Base-by-base conservation (phyloP, 768 basidiomycete species). In the Leccinum rimulosum region DNA sequence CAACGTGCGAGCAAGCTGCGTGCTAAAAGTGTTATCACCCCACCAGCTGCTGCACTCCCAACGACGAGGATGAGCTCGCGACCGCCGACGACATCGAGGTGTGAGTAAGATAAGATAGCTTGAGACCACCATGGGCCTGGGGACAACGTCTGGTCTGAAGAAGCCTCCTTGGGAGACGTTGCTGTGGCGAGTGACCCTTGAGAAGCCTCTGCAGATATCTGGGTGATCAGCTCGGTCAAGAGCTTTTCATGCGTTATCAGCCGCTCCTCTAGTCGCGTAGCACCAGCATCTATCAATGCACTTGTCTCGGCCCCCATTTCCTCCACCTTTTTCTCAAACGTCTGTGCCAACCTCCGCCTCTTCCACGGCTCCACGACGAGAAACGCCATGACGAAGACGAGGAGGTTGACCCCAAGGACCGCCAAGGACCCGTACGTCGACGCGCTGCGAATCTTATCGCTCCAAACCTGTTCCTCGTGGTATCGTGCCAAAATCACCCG, bases 391-490 rank as follows among this genome's bases (percentile, higher is more conserved):
- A 98, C 74, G 72, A 99, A 99, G 51, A 99, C 89, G 55, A 91
- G 61, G 75, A 98, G 74, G 74, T 99, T 99, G 61, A 96, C 83
- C 12, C 85, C 88, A 25, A 98, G 81, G 55, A 86, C 95, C 6
- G 86, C 87, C 59, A 98, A 77, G 43, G 88, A 89, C 3, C 94
- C 95, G 71, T 98, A 98, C 5, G 97, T 98, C 61, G 92, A 94
- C 28, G 90, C 89, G 65, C 91, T 93, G 36, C 97, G 86, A 60
- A 99, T 97, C 76, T 99, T 99, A 79, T 99, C 96, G 55, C 92
- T 94, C 97, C 97, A 99, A 3, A 98, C 86, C 72, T 99, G 97
- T 71, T 99, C 97, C 75, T 98, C 96, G 76, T 98, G 96, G 73
- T 98, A 98, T 40, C 96, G 83, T 52, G 84, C 86, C 59, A 99